Evolutionary conservation across 2,329 filamentous ascomycete species (phyloP), one percentile per base, ranked within the genome.

Genomic region (Hypoxylon sp.): DNA sequence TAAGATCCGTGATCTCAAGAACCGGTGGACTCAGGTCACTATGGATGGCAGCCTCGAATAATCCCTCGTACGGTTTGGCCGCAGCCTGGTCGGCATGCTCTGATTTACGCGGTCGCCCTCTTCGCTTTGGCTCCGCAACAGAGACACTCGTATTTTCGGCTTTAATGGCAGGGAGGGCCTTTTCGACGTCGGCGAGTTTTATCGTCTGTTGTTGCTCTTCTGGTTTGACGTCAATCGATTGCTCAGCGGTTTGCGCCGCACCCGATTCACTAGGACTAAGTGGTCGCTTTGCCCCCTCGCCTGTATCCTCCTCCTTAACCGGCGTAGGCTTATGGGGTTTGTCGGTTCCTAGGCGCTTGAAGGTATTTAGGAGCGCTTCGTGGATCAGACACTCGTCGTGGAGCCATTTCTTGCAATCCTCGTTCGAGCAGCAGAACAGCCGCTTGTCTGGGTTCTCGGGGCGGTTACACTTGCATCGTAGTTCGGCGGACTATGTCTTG

Each of bases 361-460:
- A 88, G 0, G 86, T 84, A 31, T 81, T 81, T 74, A 81, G 78
- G 11, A 90, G 81, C 3, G 85, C 82, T 13, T 88, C 85, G 72
- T 89, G 84, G 33, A 84, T 80, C n/a, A 91, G 81, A 72, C 89
- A 91, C 50, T 89, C 85, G 62, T 88, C 84, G 72, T 91, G 89
- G 66, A 91, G 84, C 89, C 89, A 91, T 60, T 83, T 85, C 58
- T 83, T 84, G 76, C 89, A 91, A 1, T 78, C 74, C 11, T 82
- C 74, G 65, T 84, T 85, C 8, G 84, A 85, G 78, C 89, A 91
- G 62, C 87, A 86, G 54, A 90, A 83, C 42, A 91, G 79, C 22
- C 84, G 83, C 72, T 86, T 87, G 70, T 91, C 88, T 25, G 89
- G 89, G 68, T 91, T 89, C 71, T 88, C 87, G 44, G 89, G 88